Evolutionary conservation across 1,139 yeast genomes (phyloP).

Genomic region (Kodamaea arcana): DNA sequence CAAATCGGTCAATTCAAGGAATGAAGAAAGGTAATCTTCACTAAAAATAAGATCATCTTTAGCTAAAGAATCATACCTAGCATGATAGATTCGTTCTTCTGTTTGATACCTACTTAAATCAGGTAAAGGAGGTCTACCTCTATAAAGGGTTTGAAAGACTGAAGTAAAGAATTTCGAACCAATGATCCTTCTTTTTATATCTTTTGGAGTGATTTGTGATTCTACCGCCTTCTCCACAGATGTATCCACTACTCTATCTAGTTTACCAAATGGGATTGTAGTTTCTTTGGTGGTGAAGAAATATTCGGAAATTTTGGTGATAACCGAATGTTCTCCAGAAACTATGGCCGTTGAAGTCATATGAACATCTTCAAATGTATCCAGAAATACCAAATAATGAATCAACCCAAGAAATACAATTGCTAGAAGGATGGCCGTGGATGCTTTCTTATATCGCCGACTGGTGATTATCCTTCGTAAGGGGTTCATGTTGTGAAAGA

Average conservation of each 20-base stretch:
- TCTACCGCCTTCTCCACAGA: constrained; percentile 5
- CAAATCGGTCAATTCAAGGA: constrained; percentile 47
- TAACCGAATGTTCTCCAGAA: too few relatives aligned
- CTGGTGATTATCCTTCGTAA: background rate
- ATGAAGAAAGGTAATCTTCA: constrained; percentile 49
- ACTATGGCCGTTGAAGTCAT: constrained; percentile 5
- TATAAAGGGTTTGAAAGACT: constrained; percentile 34
- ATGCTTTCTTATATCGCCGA: constrained; percentile 6
- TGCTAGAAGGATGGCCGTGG: constrained; percentile 2
- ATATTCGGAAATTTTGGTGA: too few relatives aligned
- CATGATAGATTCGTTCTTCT: constrained; percentile 44
- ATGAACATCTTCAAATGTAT: constrained; percentile 5
- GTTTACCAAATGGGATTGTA: constrained; percentile 15
- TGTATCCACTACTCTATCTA: constrained; percentile 3
- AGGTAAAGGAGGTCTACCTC: constrained; percentile 35
- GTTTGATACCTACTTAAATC: constrained; percentile 32
- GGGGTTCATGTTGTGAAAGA: too few relatives aligned
- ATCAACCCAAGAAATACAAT: constrained; percentile 1
- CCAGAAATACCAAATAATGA: constrained; percentile 4
- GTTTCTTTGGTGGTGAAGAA: background rate
- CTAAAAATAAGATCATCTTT: constrained; percentile 23
- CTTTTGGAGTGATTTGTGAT: constrained; percentile 3
- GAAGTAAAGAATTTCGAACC: constrained; percentile 25
- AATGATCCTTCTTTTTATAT: constrained; percentile 7
- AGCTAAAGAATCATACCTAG: constrained; percentile 38